phyloP scores from a whole-genome alignment of 371 early-diverging fungal species.

The Mortierella sp. region DNA sequence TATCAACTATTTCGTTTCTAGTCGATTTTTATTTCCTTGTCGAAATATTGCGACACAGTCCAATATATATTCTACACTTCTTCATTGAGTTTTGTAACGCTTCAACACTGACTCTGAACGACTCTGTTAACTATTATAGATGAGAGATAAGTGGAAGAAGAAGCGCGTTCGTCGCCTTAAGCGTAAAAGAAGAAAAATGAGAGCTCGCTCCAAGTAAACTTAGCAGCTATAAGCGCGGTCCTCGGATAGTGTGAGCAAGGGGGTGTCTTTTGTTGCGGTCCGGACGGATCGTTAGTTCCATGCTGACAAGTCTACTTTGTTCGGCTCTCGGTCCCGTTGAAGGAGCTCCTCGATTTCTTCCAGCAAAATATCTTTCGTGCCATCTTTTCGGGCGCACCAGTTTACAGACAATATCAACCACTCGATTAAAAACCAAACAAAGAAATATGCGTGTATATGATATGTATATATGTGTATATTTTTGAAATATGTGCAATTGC shows the following conservation, averaged over 20 bases:
- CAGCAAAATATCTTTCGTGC: background rate
- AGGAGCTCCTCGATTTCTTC: background rate
- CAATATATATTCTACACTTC: too few species aligned
- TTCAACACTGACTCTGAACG: too few species aligned
- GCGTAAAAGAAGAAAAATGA: constrained; percentile 5
- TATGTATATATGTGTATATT: too few species aligned
- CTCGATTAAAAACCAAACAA: constrained; percentile 3
- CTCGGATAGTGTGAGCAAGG: background rate
- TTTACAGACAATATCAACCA: background rate
- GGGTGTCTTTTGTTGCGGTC: background rate
- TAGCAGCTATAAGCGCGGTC: constrained; percentile 8
- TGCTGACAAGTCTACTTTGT: background rate
- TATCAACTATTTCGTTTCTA: background rate
- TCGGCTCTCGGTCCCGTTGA: background rate
- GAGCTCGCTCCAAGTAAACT: constrained; percentile 12
- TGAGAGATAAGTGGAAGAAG: constrained; percentile 10
- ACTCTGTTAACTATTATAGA: background rate
- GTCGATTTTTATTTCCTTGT: too few species aligned
- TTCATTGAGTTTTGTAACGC: too few species aligned
- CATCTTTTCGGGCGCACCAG: background rate
- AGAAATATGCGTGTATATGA: background rate
- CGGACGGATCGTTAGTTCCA: background rate
- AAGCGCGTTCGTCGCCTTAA: constrained; percentile 8
- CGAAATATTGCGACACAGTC: too few species aligned
- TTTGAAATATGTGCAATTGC: too few species aligned